Conservation (phyloP, 176 grass and related monocot genomes). For the Carex kokanica region DNA sequence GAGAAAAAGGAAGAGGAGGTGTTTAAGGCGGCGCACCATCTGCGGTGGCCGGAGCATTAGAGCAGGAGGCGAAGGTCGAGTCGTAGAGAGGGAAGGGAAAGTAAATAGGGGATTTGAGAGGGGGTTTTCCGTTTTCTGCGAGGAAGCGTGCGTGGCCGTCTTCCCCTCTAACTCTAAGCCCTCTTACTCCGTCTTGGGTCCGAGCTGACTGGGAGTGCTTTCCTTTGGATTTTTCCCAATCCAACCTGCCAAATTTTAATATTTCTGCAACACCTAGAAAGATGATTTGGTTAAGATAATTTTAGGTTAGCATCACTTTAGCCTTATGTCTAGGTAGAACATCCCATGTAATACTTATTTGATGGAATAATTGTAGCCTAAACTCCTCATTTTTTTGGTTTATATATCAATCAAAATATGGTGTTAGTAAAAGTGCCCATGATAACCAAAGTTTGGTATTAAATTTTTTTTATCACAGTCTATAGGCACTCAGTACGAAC, state of each 20-base stretch:
- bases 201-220: constrained; percentile 12
- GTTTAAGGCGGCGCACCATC: constrained; percentile 19
- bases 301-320: too few species aligned
- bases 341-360: too few species aligned
- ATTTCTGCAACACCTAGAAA: not conserved
- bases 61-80: not conserved
- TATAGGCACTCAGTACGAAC: too few species aligned
- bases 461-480: too few species aligned
- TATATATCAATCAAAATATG: too few species aligned
- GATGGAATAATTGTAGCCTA: too few species aligned
- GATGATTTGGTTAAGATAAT: too few species aligned
- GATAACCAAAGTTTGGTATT: not conserved
- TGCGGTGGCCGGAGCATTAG: constrained; percentile 31
- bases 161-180: too few species aligned
- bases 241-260: not conserved
- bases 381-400: too few species aligned
- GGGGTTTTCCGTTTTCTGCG: constrained; percentile 8
- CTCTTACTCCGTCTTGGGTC: constrained; percentile 20
- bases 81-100: not conserved
- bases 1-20: constrained; percentile 22
- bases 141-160: constrained; percentile 18
- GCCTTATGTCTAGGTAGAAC: too few species aligned
- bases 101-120: constrained; percentile 5
- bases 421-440: not conserved
- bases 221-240: not conserved